Base-by-base conservation (phyloP, 345 rosid genomes). In the Cardamine occulta region DNA sequence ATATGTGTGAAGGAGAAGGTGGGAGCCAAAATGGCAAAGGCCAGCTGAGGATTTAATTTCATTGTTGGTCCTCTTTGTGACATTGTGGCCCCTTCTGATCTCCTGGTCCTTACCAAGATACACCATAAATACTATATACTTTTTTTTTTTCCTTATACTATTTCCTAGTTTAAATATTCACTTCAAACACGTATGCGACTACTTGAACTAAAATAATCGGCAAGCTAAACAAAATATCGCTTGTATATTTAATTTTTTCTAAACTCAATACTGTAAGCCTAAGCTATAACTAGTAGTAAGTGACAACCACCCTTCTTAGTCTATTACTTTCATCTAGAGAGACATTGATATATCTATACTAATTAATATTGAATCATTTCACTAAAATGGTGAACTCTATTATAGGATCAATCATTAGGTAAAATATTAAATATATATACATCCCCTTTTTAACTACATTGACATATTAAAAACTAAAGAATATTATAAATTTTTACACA, bases 21-120 rank as follows among this genome's bases (percentile, higher is more conserved):
- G 87, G 90, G 89, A 79, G 82, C 89, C 86, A 76, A 76, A 15
- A 72, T 78, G 63, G 74, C 79, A 74, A 75, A 78, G 66, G 64
- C 77, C 81, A 78, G 81, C 77, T 57, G 66, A 74, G 68, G 63
- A 66, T 62, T 73, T 37, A 79, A 68, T 55, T 64, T 69, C 60
- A 32, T 11, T 87, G 92, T 81, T 85, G 80, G 77, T 63, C 84
- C 84, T 82, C 82, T 83, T 68, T 63, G 65, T 80, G 87, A 79
- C 88, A 89, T 45, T 32, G 73, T 78, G 89, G 91, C 66, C 90
- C 94, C 79, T 34, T 47, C 5, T 63, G 74, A 68, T 74, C 74
- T 73, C 81, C 51, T 73, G 81, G 81, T 78, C 81, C 77, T 71
- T 71, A 40, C 81, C 81, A 58, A 78, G 67, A 78, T 72, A 65